Conservation (phyloP, 2,329 filamentous ascomycete species). For the Apiospora rasikravindrae region DNA sequence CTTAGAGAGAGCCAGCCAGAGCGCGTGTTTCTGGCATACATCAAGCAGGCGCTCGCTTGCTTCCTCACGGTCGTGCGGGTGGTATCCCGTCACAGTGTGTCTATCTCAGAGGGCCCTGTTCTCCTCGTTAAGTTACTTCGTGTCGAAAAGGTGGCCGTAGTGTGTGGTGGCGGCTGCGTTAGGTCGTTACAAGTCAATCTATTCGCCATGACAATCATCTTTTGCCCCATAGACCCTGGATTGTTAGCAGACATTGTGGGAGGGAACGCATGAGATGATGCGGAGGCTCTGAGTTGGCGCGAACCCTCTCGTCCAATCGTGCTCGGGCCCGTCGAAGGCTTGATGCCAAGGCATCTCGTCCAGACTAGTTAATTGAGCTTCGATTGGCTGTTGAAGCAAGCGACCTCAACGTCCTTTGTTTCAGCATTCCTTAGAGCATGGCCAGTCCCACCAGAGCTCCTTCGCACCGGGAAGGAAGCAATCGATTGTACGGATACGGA, state of each 20-base stretch:
- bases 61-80: neutral
- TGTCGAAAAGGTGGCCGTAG: slow-evolving; percentile 25
- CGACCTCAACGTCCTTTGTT: slow-evolving; percentile 32
- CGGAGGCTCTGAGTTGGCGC: slow-evolving; percentile 15
- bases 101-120: neutral
- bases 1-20: neutral
- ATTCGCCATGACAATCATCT: slow-evolving; percentile 6
- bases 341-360: slow-evolving; percentile 30
- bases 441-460: slow-evolving; percentile 16
- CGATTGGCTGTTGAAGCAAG: slow-evolving; percentile 35
- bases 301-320: slow-evolving; percentile 13
- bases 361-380: slow-evolving; percentile 27
- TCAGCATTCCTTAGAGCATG: slow-evolving; percentile 28
- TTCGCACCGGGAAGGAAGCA: neutral
- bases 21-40: neutral
- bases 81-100: neutral
- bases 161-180: slow-evolving; percentile 3
- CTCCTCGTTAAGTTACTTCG: neutral
- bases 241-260: slow-evolving; percentile 2
- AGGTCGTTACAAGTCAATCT: slow-evolving; percentile 6
- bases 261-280: slow-evolving; percentile 13
- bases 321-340: slow-evolving; percentile 14
- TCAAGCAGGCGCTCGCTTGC: neutral
- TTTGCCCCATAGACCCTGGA: slow-evolving; percentile 10
- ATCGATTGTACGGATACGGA: neutral